Evolutionary conservation across 1,284 basidiomycete species (phyloP).

Genomic region (Cryptococcus hybrid): DNA sequence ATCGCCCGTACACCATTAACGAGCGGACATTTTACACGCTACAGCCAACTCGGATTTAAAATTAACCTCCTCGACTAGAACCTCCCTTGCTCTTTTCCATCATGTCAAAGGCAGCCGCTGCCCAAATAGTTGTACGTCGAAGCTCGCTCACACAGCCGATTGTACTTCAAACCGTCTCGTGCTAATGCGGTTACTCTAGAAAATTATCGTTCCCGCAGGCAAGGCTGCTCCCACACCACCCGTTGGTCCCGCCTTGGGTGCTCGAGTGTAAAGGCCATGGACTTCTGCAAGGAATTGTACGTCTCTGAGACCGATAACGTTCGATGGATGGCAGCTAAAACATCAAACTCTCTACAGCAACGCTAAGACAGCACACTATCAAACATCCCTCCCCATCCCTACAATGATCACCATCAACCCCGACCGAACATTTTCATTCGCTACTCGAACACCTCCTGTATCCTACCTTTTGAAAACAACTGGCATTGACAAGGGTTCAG

Average conservation of each 20-base stretch:
- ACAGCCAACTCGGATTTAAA: too few relatives aligned
- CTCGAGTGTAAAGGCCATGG: conserved; percentile 98
- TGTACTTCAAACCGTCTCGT: neutral
- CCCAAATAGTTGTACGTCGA: conserved; percentile 15
- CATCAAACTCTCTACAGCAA: conserved; percentile 57
- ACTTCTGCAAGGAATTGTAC: conserved; percentile 92
- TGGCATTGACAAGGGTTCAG: conserved; percentile 85
- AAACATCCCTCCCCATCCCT: conserved; percentile 82
- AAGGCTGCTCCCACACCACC: conserved; percentile 96
- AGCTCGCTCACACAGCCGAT: neutral
- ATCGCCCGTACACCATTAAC: neutral
- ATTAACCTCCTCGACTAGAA: too few relatives aligned
- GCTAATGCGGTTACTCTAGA: conserved; percentile 52
- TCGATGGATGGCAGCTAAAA: neutral
- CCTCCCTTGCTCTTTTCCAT: neutral
- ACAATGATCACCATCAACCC: conserved; percentile 90
- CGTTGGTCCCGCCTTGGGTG: conserved; percentile 94
- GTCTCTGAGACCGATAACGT: conserved; percentile 11
- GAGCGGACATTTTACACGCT: too few relatives aligned
- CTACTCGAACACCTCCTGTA: conserved; percentile 85
- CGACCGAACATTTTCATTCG: conserved; percentile 92
- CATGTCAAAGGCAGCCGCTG: conserved; percentile 11
- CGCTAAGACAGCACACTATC: conserved; percentile 82
- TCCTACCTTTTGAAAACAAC: conserved; percentile 92
- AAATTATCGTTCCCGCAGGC: conserved; percentile 85